Base-by-base conservation (phyloP, 1,284 basidiomycete species). In the Puccinia horiana region DNA sequence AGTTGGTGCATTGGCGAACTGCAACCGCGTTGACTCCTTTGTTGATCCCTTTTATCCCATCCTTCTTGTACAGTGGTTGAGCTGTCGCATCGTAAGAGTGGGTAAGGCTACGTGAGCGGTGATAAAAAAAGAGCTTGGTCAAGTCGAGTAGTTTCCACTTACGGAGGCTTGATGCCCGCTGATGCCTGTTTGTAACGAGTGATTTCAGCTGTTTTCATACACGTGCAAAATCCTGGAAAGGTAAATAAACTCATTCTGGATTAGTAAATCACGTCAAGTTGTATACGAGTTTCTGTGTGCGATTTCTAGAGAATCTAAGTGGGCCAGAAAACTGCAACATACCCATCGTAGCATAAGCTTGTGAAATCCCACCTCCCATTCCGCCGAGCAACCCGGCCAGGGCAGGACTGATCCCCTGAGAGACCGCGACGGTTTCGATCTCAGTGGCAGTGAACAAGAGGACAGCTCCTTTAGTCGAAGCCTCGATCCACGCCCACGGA, bases 401-500 rank as follows among this genome's bases (percentile, higher is more conserved):
- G 35, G 92, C 95, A 40, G 94, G 92, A 85, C 90, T 93, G 78
- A 96, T 88, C 40, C 94, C 94, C 9, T 86, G 85, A 54, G 91
- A 89, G 49, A 90, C 89, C 11, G 88, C 86, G 74, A 90, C 90
- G 49, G 91, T 91, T 88, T 99, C 95, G 76, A 99, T 93, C 88
- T 98, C 97, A 2, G 95, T 93, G 32, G 96, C 95, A 42, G 96
- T 93, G 89, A 99, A 99, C 83, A 99, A 90, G 54, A 99, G 90
- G 54, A 99, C 97, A 78, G 91, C 97, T 76, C 97, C 97, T 87
- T 99, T 99, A 2, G 97, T 99, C 0, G 96, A 98, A 0, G 96
- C 97, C 88, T 99, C 97, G 86, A 99, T 98, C 97, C 97, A 99
- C 40, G 97, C 97, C 96, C 96, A 99, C 85, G 96, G 97, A 87